Conservation (phyloP, 1,284 basidiomycete genomes). For the Boletellus deceptivus region DNA sequence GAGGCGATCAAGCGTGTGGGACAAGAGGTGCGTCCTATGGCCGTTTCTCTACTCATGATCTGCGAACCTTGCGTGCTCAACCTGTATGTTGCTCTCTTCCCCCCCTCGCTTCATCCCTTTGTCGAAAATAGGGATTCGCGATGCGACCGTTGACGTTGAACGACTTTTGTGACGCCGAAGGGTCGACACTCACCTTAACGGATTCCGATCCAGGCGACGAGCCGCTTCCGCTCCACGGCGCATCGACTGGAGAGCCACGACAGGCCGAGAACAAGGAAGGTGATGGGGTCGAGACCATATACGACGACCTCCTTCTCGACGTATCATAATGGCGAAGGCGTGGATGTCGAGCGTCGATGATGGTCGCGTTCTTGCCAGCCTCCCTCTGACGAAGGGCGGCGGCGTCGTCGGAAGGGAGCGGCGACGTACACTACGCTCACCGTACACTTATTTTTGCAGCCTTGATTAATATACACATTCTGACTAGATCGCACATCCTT, state of each 20-base stretch:
- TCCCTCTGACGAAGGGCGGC: not conserved
- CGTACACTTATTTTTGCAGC: not conserved
- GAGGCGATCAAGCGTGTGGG: conserved; percentile 53
- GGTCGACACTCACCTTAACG: conserved; percentile 33
- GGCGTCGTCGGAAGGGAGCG: not conserved
- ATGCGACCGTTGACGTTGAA: conserved; percentile 66
- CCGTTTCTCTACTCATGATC: not conserved
- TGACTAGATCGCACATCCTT: not conserved
- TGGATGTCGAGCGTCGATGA: conserved; percentile 12
- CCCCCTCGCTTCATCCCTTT: no score
- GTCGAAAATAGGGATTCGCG: conserved; percentile 58
- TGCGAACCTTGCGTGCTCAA: not conserved
- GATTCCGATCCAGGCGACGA: conserved; percentile 33
- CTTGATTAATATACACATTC: not conserved
- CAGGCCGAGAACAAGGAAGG: not conserved
- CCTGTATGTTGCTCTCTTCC: not conserved
- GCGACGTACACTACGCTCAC: not conserved
- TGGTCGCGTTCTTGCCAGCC: not conserved
- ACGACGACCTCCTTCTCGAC: not conserved
- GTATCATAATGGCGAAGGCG: conserved; percentile 1
- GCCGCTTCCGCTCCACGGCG: conserved; percentile 17
- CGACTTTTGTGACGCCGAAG: conserved; percentile 72
- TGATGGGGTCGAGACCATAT: not conserved
- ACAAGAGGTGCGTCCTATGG: conserved; percentile 45
- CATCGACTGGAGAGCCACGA: not conserved